Base-by-base conservation (phyloP, 2,329 filamentous ascomycete genomes). In the Acephala macrosclerotiorum region DNA sequence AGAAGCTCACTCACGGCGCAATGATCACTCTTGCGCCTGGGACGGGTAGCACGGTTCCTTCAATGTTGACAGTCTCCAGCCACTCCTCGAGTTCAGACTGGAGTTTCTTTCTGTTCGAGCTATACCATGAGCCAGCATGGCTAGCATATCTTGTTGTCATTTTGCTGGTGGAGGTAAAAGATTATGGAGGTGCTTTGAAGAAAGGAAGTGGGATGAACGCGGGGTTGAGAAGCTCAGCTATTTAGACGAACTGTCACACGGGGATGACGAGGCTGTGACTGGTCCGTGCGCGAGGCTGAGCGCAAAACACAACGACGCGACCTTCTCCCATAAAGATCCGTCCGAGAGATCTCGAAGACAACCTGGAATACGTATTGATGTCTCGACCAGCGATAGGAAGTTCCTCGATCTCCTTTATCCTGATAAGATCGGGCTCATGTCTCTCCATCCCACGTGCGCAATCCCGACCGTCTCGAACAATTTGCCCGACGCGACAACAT, bases 121-220 rank as follows among this genome's bases (percentile, higher is more conserved):
- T 84, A 77, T 99, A 99, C 96, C 96, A 99, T 20, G 89, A 91
- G 45, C 92, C 92, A 25, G 95, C 94, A 77, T 98, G 96, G 63
- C 84, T 88, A 22, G 93, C 90, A 70, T 82, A 77, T 74, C 90
- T 81, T 18, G 72, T 78, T 1, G 74, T 73, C 78, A 79, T 79
- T 20, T 49, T 70, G 58, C 49, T 35, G n/a, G 26, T 42, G 29
- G 40, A 58, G 18, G 20, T 22, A 14, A 18, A 45, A 16, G 47
- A 20, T 42, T 16, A 5, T 6, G 3, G 2, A 9, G 11, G 35
- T 58, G 7, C 18, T n/a, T 42, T 42, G 38, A 42, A 6, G 5
- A 22, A 6, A 22, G 3, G 18, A 49, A 8, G 45, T 49, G 45
- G 45, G 45, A 49, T 49, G 45, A 49, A 49, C 49, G 49, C 25